These are phyloP conservation scores for Rhododendron molle DNA, from an alignment of 148 eudicot species.

Conservation along the genomic window DNA sequence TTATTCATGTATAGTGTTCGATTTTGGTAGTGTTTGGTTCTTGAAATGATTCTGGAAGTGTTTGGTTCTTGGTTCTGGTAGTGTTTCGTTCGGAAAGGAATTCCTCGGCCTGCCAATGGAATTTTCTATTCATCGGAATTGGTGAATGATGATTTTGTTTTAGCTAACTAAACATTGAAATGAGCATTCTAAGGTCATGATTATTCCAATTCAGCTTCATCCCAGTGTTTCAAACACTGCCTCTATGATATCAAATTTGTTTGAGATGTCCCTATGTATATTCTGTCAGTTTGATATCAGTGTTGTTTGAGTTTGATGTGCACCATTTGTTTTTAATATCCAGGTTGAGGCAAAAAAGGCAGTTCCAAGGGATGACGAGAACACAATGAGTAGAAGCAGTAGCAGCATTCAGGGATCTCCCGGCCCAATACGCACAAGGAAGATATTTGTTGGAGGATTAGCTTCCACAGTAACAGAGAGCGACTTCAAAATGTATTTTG, in stretches of 20 bases:
- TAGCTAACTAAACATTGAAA: not conserved
- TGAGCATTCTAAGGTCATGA: not conserved
- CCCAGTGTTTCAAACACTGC: not conserved
- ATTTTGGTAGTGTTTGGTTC: not conserved
- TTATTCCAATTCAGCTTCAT: not conserved
- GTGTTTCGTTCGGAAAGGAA: not conserved
- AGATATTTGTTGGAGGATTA: slow-evolving; percentile 34
- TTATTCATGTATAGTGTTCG: not conserved
- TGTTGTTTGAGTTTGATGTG: not conserved
- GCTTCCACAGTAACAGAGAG: slow-evolving; percentile 31
- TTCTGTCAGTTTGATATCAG: not conserved
- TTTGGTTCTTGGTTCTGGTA: not conserved
- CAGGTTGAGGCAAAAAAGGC: slow-evolving; percentile 42
- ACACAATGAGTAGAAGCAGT: slow-evolving; percentile 27
- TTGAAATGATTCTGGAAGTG: not conserved
- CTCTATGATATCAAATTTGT: not conserved
- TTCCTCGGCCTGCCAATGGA: not conserved
- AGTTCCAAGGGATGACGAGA: slow-evolving; percentile 36
- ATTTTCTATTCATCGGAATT: not conserved
- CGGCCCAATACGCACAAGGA: slow-evolving; percentile 24
- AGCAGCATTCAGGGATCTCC: slow-evolving; percentile 35
- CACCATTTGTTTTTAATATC: not conserved
- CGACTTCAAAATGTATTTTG: slow-evolving; percentile 29
- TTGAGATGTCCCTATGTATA: not conserved
- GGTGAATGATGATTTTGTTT: not conserved